Evolutionary conservation across 176 grass and related monocot genomes (phyloP).

Genomic region (Cocos nucifera): DNA sequence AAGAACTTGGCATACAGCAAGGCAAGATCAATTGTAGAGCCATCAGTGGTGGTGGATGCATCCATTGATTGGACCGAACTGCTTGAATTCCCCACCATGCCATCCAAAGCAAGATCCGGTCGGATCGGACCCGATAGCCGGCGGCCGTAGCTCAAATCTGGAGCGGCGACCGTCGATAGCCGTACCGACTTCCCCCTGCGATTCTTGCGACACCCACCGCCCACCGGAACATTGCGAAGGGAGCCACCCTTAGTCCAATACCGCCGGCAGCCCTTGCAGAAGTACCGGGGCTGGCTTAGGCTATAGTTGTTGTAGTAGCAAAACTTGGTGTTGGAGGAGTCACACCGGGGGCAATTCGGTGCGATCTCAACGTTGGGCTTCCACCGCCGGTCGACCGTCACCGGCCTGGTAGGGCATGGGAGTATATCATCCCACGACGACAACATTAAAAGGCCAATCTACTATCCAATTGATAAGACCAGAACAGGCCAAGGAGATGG

Average conservation of each 20-base stretch:
- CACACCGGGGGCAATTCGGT: constrained; percentile 78
- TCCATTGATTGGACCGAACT: constrained; percentile 15
- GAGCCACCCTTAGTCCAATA: constrained; percentile 99
- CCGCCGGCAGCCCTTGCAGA: constrained; percentile 84
- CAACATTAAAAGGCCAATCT: constrained; percentile 33
- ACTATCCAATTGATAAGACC: too few relatives aligned
- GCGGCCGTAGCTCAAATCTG: too few relatives aligned
- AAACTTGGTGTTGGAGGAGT: constrained; percentile 87
- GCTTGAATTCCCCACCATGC: constrained; percentile 41
- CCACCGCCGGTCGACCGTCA: constrained; percentile 49
- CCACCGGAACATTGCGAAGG: constrained; percentile 72
- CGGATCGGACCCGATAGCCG: constrained; percentile 25
- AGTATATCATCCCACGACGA: constrained; percentile 54
- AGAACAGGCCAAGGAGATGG: too few relatives aligned
- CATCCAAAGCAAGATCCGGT: constrained; percentile 61
- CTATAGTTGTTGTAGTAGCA: constrained; percentile 99
- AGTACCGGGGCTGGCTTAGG: constrained; percentile 88
- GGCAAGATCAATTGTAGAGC: constrained; percentile 50
- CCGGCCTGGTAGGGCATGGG: constrained; percentile 36
- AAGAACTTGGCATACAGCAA: constrained; percentile 60
- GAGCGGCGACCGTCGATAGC: neutral
- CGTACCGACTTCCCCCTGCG: constrained; percentile 41
- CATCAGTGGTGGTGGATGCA: constrained; percentile 16
- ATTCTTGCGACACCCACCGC: constrained; percentile 75
- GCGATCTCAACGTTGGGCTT: constrained; percentile 45